A percentile compares a stretch with the other conserved stretches of the same genome.
These are phyloP conservation scores for Sarocladium strictum DNA, from an alignment of 2,329 filamentous ascomycete genomes.

Conservation along the genomic window DNA sequence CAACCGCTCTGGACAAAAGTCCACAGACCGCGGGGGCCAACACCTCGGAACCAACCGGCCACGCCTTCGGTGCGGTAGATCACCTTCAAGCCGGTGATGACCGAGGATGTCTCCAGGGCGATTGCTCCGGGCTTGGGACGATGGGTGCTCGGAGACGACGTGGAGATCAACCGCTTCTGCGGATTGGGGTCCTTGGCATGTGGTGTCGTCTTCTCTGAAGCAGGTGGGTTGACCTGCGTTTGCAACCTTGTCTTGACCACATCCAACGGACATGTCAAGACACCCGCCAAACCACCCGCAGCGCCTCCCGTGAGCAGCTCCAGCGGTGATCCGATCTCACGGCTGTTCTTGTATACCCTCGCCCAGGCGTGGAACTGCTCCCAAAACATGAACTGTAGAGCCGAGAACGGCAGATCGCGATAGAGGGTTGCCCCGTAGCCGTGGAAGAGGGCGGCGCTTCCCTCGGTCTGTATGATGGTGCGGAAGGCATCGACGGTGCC, in stretches of 20 bases:
- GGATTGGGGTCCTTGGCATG: slow-evolving; percentile 29
- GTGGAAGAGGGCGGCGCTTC: slow-evolving; percentile 79
- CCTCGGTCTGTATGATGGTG: slow-evolving; percentile 80
- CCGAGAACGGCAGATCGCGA: slow-evolving; percentile 91
- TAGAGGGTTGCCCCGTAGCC: slow-evolving; percentile 97
- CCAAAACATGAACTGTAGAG: slow-evolving; percentile 96
- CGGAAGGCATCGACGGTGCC: slow-evolving; percentile 76
- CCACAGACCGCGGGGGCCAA: slow-evolving; percentile 90
- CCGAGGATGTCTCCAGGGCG: slow-evolving; percentile 81
- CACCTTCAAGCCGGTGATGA: slow-evolving; percentile 73
- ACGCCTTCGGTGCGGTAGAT: slow-evolving; percentile 90
- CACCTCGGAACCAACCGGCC: slow-evolving; percentile 86
- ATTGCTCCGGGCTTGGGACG: slow-evolving; percentile 72
- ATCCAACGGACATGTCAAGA: slow-evolving; percentile 91
- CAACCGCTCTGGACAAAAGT: slow-evolving; percentile 95
- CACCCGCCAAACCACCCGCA: slow-evolving; percentile 87
- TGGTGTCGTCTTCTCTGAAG: slow-evolving; percentile 18
- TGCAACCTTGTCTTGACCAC: slow-evolving; percentile 97
- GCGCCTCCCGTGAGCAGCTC: slow-evolving; percentile 86
- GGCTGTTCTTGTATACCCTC: slow-evolving; percentile 67
- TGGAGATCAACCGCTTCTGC: slow-evolving; percentile 74
- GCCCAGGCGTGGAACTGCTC: slow-evolving; percentile 87
- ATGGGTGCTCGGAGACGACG: slow-evolving; percentile 80
- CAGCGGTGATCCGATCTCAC: slow-evolving; percentile 77
- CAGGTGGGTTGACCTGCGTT: slow-evolving; percentile 62